A percentile compares a stretch with the other conserved stretches of the same genome.
Conservation (phyloP, 371 early-diverging fungal species). For the Rhizomucor pusillus region DNA sequence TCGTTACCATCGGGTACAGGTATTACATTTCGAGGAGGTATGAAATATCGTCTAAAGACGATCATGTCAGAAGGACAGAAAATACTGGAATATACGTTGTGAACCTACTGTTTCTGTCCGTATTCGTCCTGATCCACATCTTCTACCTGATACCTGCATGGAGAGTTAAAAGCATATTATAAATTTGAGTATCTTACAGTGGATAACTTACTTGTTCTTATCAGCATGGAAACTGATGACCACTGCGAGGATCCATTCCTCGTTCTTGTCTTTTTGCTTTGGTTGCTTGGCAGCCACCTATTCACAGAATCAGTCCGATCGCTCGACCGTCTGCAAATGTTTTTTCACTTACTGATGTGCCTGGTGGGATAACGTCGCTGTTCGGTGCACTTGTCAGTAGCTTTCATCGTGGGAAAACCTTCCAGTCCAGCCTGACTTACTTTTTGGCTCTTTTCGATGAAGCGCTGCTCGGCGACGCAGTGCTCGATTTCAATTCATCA, state of each 20-base stretch:
- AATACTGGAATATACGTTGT: neutral
- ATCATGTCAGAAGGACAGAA: constrained; percentile 3
- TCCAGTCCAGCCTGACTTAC: constrained; percentile 20
- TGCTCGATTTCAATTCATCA: constrained; percentile 36
- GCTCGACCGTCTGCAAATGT: neutral
- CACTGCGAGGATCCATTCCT: constrained; percentile 78
- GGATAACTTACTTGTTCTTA: constrained; percentile 52
- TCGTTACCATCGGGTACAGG: constrained; percentile 57
- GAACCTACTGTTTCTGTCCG: constrained; percentile 60
- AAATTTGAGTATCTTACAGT: too few relatives aligned
- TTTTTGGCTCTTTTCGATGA: constrained; percentile 49
- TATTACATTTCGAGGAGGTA: constrained; percentile 62
- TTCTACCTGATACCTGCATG: constrained; percentile 62
- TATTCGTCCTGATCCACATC: constrained; percentile 75
- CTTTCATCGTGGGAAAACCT: neutral
- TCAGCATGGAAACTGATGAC: constrained; percentile 63
- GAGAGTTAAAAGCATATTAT: neutral
- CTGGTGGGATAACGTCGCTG: constrained; percentile 15
- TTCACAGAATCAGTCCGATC: neutral
- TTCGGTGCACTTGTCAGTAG: neutral
- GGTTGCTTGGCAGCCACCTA: constrained; percentile 66
- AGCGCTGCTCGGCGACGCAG: constrained; percentile 11
- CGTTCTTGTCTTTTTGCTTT: constrained; percentile 60
- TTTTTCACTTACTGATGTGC: constrained; percentile 12
- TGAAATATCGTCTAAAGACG: constrained; percentile 52